These are phyloP conservation scores for Hyaloscypha hepaticicola DNA, from an alignment of 495 filamentous ascomycete species.

Conservation along the genomic window DNA sequence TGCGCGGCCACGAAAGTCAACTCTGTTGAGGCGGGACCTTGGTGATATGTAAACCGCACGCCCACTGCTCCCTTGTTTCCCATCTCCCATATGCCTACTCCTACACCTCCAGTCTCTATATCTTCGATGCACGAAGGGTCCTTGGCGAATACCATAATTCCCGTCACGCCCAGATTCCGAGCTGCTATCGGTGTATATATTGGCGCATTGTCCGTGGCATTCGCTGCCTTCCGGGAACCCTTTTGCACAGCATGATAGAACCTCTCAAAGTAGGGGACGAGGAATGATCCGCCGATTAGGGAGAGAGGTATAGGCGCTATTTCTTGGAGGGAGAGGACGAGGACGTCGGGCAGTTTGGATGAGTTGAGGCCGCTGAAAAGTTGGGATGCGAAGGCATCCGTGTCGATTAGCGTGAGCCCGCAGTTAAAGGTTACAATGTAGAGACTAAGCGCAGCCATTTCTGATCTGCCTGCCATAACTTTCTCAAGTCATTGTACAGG, in stretches of 20 bases:
- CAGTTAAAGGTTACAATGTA: conserved; percentile 93
- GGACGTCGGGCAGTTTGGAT: conserved; percentile 57
- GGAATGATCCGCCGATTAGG: conserved; percentile 80
- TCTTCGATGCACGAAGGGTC: conserved; percentile 53
- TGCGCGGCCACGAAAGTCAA: conserved; percentile 89
- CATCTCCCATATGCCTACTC: conserved; percentile 81
- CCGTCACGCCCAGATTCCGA: conserved; percentile 85
- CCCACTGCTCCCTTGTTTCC: conserved; percentile 94
- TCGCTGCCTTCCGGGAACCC: conserved; percentile 47
- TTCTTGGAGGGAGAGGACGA: conserved; percentile 83
- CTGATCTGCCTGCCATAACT: background rate
- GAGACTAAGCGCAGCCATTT: conserved; percentile 52
- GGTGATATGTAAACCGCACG: conserved; percentile 59
- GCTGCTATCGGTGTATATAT: conserved; percentile 50
- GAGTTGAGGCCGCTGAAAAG: conserved; percentile 66
- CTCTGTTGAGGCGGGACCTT: conserved; percentile 41
- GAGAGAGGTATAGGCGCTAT: conserved; percentile 78
- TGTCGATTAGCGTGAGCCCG: conserved; percentile 63
- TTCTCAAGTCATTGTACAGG: background rate
- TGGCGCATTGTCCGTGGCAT: conserved; percentile 9
- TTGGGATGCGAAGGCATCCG: conserved; percentile 63
- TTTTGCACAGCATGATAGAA: conserved; percentile 67
- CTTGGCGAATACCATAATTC: conserved; percentile 76
- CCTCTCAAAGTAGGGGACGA: conserved; percentile 71
- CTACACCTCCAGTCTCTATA: conserved; percentile 70